Percentiles rank a stretch among this genome's conserved stretches.
These are phyloP conservation scores for Debaryomyces psychrophilus DNA, from an alignment of 1,139 yeast genomes.

Conservation along the genomic window DNA sequence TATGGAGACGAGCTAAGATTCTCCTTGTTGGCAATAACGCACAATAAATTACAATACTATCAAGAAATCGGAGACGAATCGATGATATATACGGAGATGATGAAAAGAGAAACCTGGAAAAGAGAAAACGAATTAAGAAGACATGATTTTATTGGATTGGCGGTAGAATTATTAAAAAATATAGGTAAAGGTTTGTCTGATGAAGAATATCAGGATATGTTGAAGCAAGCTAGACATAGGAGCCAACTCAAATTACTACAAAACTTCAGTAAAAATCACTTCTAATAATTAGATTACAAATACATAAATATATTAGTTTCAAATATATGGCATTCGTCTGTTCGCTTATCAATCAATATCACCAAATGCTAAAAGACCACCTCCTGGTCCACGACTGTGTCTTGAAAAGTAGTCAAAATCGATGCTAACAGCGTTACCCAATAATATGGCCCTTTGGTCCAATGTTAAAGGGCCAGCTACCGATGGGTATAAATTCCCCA, in stretches of 20 bases:
- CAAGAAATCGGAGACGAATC: slow-evolving; percentile 41
- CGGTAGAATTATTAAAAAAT: slow-evolving; percentile 49
- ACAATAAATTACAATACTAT: slow-evolving; percentile 49
- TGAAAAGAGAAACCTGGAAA: slow-evolving; percentile 42
- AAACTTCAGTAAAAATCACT: slow-evolving; percentile 8
- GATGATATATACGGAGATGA: slow-evolving; percentile 30
- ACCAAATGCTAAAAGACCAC: slow-evolving; percentile 42
- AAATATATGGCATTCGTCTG: not conserved
- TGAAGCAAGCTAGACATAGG: slow-evolving; percentile 34
- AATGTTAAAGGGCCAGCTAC: slow-evolving; percentile 57
- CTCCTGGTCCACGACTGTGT: slow-evolving; percentile 65
- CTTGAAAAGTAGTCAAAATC: slow-evolving; percentile 95
- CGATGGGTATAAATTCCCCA: slow-evolving; percentile 43
- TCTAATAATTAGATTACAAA: not conserved
- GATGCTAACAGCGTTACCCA: slow-evolving; percentile 86
- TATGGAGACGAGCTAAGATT: slow-evolving; percentile 60
- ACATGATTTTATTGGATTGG: slow-evolving; percentile 58
- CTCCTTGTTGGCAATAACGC: slow-evolving; percentile 60
- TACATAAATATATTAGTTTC: not conserved
- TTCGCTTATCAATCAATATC: slow-evolving; percentile 30
- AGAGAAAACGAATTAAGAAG: slow-evolving; percentile 51
- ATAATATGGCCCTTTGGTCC: slow-evolving; percentile 82
- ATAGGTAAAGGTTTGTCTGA: slow-evolving; percentile 40
- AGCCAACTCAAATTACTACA: slow-evolving; percentile 19
- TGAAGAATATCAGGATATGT: slow-evolving; percentile 47